Base-by-base conservation (phyloP, 2,329 filamentous ascomycete genomes). In the Colletotrichum caudatum region DNA sequence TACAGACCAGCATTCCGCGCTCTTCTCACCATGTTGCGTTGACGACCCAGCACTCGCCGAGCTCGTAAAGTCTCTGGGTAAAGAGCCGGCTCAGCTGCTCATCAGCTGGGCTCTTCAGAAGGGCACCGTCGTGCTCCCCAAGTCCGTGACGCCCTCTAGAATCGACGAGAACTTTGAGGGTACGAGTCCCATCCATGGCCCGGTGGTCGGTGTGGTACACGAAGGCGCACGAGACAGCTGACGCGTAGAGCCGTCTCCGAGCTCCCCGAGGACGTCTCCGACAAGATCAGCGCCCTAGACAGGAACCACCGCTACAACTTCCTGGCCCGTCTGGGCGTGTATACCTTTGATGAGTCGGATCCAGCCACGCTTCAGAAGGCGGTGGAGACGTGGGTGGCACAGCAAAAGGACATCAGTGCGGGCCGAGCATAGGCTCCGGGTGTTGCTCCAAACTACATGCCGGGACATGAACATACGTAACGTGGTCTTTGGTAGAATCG, bases 101-200 rank as follows among this genome's bases (percentile, higher is more conserved):
- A 83, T 89, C 68, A 85, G 84, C 54, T 89, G 87, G 86, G 85
- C 83, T 16, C 81, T 89, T 11, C 84, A 88, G 75, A 81, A 87
- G 35, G 86, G 87, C 1, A 87, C 84, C 1, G 82, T 86, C 9
- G 86, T 87, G 9, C 77, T 89, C 50, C 85, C 87, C 20, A 89
- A 89, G 79, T 86, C 84, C 59, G 86, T 88, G 3, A 89, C 86
- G 0, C 82, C 85, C 1, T 81, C 81, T 16, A 81, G 87, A 44
- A 88, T 89, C 64, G 80, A 81, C 64, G 80, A 81, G 54, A 88
- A 88, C 64, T 81, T 86, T 69, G 75, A 79, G 44, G 74, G 69
- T 72, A 59, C 4, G 62, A 44, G 20, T 72, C n/a, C 60, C 57
- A 5, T 8, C 12, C 23, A 2, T 29, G 37, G 12, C 37, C 37